Conservation (phyloP, 2,329 filamentous ascomycete genomes). For the Chalara sp. region DNA sequence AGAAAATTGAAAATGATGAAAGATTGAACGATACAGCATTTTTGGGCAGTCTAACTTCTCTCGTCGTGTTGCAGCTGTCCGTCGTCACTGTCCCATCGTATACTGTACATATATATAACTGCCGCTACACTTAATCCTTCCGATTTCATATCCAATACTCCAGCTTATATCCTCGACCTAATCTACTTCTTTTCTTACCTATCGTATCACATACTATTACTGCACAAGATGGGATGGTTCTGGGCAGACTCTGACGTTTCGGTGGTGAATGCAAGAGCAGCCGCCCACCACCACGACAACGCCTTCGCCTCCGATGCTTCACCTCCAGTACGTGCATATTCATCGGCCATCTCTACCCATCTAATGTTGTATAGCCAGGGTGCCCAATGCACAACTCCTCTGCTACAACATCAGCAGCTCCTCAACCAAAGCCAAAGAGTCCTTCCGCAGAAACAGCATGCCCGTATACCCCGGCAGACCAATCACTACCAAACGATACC, state of each 20-base stretch:
- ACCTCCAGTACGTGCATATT: constrained; percentile 20
- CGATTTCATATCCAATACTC: too few species aligned
- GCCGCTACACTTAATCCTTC: too few species aligned
- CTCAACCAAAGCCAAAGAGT: constrained; percentile 10
- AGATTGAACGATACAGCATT: too few species aligned
- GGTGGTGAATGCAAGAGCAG: constrained; percentile 14
- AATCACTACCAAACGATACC: constrained; percentile 8
- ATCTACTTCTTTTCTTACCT: neutral
- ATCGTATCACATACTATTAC: too few species aligned
- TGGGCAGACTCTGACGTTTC: constrained; percentile 23
- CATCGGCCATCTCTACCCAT: neutral
- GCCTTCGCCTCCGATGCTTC: constrained; percentile 12
- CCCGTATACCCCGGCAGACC: constrained; percentile 25
- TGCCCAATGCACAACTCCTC: constrained; percentile 61
- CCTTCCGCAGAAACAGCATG: constrained; percentile 25
- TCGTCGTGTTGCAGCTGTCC: too few species aligned
- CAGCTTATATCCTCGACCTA: too few species aligned
- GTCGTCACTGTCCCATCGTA: too few species aligned
- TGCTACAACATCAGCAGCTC: constrained; percentile 16
- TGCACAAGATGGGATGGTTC: constrained; percentile 26
- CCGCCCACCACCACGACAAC: constrained; percentile 14
- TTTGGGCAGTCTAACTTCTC: too few species aligned
- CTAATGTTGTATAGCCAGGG: constrained; percentile 42
- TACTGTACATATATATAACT: too few species aligned
- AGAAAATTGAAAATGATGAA: too few species aligned